Percentiles rank a stretch among this genome's conserved stretches.
Conservation (phyloP, 192 early-diverging fungal genomes). For the Coemansia sp. region DNA sequence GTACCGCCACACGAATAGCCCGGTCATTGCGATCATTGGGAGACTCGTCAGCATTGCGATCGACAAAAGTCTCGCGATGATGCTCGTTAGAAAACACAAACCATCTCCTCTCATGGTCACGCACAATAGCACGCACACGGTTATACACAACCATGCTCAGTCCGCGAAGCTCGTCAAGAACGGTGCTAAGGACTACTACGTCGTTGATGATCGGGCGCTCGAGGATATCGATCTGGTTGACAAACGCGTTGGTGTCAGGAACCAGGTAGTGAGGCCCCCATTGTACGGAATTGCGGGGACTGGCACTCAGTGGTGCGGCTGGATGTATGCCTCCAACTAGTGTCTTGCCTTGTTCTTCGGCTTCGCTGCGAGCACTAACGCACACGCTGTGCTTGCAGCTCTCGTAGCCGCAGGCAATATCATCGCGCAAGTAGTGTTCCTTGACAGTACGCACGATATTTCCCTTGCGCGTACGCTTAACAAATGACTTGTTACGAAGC, state of each 20-base stretch:
- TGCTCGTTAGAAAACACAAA: slow-evolving; percentile 98
- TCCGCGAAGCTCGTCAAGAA: slow-evolving; percentile 88
- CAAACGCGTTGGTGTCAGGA: slow-evolving; percentile 95
- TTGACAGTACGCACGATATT: slow-evolving; percentile 92
- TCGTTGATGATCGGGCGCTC: slow-evolving; percentile 86
- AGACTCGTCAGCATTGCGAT: slow-evolving; percentile 76
- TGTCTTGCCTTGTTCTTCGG: slow-evolving; percentile 21
- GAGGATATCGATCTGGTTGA: slow-evolving; percentile 93
- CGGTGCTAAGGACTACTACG: slow-evolving; percentile 93
- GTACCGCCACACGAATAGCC: slow-evolving; percentile 83
- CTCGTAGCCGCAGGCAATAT: slow-evolving; percentile 76
- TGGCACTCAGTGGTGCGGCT: slow-evolving; percentile 47
- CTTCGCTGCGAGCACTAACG: slow-evolving; percentile 16
- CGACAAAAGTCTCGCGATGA: slow-evolving; percentile 86
- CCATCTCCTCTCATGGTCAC: slow-evolving; percentile 75
- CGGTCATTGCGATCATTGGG: slow-evolving; percentile 96
- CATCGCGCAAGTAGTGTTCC: slow-evolving; percentile 96
- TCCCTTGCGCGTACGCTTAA: slow-evolving; percentile 89
- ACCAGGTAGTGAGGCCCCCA: slow-evolving; percentile 77
- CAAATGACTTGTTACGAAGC: slow-evolving; percentile 84
- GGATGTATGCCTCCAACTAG: slow-evolving; percentile 4
- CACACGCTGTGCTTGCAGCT: slow-evolving; percentile 42
- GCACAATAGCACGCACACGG: slow-evolving; percentile 73
- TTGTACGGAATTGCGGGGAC: slow-evolving; percentile 58
- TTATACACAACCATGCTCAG: slow-evolving; percentile 79